Conservation (phyloP, 345 rosid species). For the Populus pruinosa region DNA sequence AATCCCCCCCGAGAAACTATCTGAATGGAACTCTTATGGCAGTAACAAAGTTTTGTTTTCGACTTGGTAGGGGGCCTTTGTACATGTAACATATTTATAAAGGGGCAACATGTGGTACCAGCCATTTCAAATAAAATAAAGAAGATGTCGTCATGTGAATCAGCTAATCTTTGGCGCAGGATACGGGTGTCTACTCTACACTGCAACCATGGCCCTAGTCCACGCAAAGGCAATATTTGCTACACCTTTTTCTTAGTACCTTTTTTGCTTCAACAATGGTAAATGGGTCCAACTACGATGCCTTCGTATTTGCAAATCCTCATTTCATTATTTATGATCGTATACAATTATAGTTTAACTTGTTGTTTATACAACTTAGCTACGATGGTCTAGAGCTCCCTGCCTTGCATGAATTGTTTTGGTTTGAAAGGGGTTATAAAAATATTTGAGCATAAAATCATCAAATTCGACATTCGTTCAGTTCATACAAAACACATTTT, state of each 20-base stretch:
- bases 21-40: background rate
- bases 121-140: conserved; percentile 4
- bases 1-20: background rate
- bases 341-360: too few species aligned
- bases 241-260: conserved; percentile 19
- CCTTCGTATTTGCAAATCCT: background rate
- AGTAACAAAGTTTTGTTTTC: background rate
- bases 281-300: background rate
- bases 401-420: too few species aligned
- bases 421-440: too few species aligned
- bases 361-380: too few species aligned
- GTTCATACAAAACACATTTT: too few species aligned
- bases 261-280: conserved; percentile 17
- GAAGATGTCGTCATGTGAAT: conserved; percentile 31
- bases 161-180: conserved; percentile 46
- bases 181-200: conserved; percentile 41
- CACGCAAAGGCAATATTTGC: conserved; percentile 16
- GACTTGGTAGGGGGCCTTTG: conserved; percentile 3
- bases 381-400: background rate
- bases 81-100: background rate
- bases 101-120: background rate
- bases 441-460: too few species aligned
- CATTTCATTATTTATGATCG: background rate
- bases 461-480: too few species aligned
- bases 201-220: conserved; percentile 21